phyloP scores from a whole-genome alignment of 1,284 basidiomycete species.

The Ceratobasidium sp. region DNA sequence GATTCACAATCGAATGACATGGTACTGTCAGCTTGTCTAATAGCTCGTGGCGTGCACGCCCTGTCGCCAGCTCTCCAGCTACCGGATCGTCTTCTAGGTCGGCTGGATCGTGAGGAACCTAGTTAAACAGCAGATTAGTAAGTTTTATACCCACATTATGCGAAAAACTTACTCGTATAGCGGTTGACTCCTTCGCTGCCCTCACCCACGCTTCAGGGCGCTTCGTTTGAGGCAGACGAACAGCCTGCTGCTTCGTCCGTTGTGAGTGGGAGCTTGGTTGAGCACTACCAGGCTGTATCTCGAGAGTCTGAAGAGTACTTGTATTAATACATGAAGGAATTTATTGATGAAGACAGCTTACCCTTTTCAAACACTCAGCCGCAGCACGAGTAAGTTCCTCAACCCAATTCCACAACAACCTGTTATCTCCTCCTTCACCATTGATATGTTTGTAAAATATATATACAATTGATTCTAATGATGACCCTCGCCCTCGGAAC shows the following conservation, averaged over 20 bases:
- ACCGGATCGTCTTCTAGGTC: too few species aligned
- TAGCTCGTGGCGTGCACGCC: too few species aligned
- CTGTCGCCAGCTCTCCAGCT: too few species aligned
- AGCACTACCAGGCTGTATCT: too few species aligned
- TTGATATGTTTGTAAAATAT: background rate
- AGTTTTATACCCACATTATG: background rate
- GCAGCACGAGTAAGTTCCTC: background rate
- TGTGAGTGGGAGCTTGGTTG: background rate
- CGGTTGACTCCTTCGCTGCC: background rate
- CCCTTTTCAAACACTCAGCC: background rate
- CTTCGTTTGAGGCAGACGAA: background rate
- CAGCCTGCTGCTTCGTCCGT: background rate
- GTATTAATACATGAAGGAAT: background rate
- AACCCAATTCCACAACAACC: constrained; percentile 13
- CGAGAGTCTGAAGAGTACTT: background rate
- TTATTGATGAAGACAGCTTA: background rate
- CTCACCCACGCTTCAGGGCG: background rate
- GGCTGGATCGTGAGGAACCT: too few species aligned
- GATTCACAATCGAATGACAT: too few species aligned
- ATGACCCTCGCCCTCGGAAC: background rate
- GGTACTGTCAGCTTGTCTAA: too few species aligned
- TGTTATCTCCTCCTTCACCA: background rate
- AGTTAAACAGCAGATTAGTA: background rate
- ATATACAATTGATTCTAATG: constrained; percentile 5
- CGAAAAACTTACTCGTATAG: background rate